Conservation (phyloP, 73 alveolate genomes). For the Paramecium sexaurelia region DNA sequence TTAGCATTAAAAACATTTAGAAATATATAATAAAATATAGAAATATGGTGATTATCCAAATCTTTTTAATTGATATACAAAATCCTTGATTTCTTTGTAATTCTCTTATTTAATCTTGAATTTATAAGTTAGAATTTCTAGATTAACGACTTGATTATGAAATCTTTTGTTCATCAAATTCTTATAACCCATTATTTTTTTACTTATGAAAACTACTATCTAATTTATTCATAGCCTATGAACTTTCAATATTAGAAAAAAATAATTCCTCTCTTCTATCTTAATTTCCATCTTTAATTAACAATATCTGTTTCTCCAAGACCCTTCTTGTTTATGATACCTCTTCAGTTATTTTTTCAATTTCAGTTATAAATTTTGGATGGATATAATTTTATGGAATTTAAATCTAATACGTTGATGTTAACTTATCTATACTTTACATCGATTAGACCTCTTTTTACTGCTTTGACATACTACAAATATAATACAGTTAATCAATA, state of each 20-base stretch:
- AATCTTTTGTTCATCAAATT: not conserved
- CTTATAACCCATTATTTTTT: not conserved
- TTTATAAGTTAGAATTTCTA: not conserved
- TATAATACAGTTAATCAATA: not conserved
- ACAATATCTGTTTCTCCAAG: not conserved
- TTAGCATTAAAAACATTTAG: not conserved
- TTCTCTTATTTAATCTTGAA: not conserved
- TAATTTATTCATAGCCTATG: not conserved
- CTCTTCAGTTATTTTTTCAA: not conserved
- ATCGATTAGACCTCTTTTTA: not conserved
- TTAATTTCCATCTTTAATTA: not conserved
- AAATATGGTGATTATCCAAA: not conserved
- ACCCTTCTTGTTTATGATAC: not conserved
- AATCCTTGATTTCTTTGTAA: not conserved
- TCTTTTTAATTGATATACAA: not conserved
- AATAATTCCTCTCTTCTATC: not conserved
- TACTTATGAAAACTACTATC: not conserved
- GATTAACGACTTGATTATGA: not conserved
- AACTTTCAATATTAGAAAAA: not conserved
- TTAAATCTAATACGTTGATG: not conserved
- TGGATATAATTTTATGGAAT: not conserved
- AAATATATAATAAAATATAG: not conserved
- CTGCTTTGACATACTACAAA: not conserved
- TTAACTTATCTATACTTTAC: not conserved
- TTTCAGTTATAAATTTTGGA: not conserved